Percentiles rank a stretch among this genome's conserved stretches.
Evolutionary conservation across 192 early-diverging fungal species (phyloP).

Genomic region (Backusella luteola): DNA sequence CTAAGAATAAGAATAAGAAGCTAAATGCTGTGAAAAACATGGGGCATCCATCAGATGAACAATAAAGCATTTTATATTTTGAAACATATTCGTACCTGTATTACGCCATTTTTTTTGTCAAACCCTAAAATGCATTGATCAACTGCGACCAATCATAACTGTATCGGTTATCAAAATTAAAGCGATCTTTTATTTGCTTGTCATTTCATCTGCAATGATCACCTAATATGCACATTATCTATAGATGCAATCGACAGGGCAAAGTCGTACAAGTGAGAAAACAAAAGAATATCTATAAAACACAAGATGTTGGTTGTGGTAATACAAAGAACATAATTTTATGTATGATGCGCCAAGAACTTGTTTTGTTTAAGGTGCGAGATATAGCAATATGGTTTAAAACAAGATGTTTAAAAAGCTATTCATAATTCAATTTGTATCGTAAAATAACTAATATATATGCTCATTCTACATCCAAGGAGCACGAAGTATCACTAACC

Average conservation of each 20-base stretch:
- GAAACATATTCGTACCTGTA: not conserved
- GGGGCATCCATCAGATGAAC: not conserved
- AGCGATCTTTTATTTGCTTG: no score
- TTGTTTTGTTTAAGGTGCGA: not conserved
- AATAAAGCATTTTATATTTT: not conserved
- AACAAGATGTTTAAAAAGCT: not conserved
- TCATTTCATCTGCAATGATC: no score
- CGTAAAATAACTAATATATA: no score
- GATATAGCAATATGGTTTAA: not conserved
- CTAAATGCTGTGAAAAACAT: not conserved
- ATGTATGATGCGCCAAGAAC: not conserved
- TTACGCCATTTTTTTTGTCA: not conserved
- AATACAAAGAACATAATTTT: not conserved
- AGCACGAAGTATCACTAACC: not conserved
- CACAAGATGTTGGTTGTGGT: not conserved
- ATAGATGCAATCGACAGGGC: not conserved
- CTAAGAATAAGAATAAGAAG: no score
- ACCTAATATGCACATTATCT: no score
- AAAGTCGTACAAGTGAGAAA: not conserved
- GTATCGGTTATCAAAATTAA: not conserved
- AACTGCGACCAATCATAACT: not conserved
- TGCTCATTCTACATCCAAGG: not conserved
- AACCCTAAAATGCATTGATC: not conserved
- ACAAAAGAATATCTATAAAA: not conserved
- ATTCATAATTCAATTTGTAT: not conserved